phyloP scores from a whole-genome alignment of 805 yeast species.

The Cyberlindnera maritima region DNA sequence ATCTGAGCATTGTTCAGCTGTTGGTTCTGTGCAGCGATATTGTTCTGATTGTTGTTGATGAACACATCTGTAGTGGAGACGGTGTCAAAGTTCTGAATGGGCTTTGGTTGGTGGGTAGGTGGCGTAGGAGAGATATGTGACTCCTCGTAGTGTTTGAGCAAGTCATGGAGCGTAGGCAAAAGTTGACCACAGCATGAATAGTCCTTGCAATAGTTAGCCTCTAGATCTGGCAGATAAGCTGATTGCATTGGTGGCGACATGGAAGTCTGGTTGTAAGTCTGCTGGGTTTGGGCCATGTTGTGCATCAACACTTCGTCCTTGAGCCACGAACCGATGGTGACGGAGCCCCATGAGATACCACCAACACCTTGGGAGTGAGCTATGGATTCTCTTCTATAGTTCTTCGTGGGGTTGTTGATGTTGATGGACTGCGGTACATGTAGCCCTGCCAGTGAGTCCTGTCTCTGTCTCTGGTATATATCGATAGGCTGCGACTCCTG shows the following conservation, averaged over 20 bases:
- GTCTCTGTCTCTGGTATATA: conserved; percentile 23
- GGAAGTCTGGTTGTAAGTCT: conserved; percentile 16
- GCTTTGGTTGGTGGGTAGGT: conserved; percentile 45
- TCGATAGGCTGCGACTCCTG: conserved; percentile 22
- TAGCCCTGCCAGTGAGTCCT: conserved; percentile 14
- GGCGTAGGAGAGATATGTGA: conserved; percentile 76
- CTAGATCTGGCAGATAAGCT: conserved; percentile 86
- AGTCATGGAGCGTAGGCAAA: conserved; percentile 90
- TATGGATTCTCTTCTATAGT: conserved; percentile 78
- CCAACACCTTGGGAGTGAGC: conserved; percentile 99
- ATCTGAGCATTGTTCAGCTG: conserved; percentile 14
- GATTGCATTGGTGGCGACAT: conserved; percentile 65
- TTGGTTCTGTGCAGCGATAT: conserved; percentile 19
- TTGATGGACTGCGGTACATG: conserved; percentile 22
- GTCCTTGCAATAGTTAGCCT: conserved; percentile 95
- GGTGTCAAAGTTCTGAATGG: conserved; percentile 71
- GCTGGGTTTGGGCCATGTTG: conserved; percentile 17
- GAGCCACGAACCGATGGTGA: conserved; percentile 93
- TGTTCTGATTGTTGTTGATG: conserved; percentile 39
- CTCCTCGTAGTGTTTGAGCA: conserved; percentile 93
- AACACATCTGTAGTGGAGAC: conserved; percentile 94
- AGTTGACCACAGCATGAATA: conserved; percentile 94
- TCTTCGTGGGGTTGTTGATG: conserved; percentile 34
- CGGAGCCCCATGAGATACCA: conserved; percentile 96
- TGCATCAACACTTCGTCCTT: conserved; percentile 85